Evolutionary conservation across 176 grass and related monocot genomes (phyloP).

Genomic region (Tillandsia fasciculata): DNA sequence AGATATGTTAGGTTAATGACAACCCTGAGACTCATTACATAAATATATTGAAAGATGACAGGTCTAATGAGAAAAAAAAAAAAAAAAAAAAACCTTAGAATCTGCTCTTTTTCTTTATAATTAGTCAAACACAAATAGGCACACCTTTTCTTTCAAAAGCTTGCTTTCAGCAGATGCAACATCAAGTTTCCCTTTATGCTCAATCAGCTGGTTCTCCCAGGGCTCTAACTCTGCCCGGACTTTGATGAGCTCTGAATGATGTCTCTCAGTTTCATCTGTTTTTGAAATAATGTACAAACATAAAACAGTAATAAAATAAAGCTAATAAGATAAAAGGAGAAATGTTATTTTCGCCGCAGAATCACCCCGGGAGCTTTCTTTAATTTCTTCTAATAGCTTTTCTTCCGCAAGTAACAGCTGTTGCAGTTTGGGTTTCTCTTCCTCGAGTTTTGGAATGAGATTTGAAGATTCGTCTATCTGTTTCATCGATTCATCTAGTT

Average conservation of each 20-base stretch:
- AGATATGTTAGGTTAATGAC: neutral
- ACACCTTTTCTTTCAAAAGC: constrained; percentile 83
- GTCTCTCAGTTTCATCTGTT: constrained; percentile 74
- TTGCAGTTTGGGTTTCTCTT: constrained; percentile 72
- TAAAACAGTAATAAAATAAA: neutral
- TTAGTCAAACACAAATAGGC: neutral
- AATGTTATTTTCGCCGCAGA: neutral
- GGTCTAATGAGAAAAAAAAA: neutral
- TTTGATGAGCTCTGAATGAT: constrained; percentile 55
- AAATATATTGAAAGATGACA: neutral
- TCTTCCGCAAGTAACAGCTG: constrained; percentile 59
- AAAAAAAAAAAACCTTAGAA: neutral
- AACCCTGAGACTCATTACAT: neutral
- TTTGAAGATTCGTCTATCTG: constrained; percentile 63
- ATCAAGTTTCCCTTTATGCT: constrained; percentile 87
- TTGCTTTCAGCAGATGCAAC: constrained; percentile 72
- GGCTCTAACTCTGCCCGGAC: constrained; percentile 85
- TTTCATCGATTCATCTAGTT: constrained; percentile 50
- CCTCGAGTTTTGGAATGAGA: constrained; percentile 74
- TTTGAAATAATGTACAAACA: constrained; percentile 10
- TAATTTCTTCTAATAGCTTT: constrained; percentile 63
- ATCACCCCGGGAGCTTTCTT: constrained; percentile 66
- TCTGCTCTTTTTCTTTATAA: no score
- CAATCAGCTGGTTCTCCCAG: constrained; percentile 93
- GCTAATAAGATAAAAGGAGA: neutral